Evolutionary conservation across 441 rosid species (phyloP), one percentile per base, ranked within the genome.

Genomic region (Pelargonium cotyledonis): DNA sequence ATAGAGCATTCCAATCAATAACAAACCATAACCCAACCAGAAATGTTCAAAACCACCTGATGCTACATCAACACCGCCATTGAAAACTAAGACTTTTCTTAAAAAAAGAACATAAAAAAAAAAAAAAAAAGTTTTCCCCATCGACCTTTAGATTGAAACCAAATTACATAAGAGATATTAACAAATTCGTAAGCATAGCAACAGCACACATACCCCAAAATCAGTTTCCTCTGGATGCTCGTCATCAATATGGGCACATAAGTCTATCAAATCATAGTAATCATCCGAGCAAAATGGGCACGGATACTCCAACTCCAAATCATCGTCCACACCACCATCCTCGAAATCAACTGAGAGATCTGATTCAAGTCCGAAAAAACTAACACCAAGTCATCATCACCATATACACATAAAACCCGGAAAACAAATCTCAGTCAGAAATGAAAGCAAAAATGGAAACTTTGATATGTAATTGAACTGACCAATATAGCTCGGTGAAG

Each of bases 261-360:
- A 77, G 68, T 83, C 89, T 67, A 85, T 46, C 23, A 85, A 77
- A 71, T 88, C 92, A 67, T 58, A 58, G 29, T 78, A 84, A 68
- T 83, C 86, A 73, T 84, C 89, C 0, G 84, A 71, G 76, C 92
- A 88, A 74, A 81, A 83, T 23, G 88, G 90, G 68, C 88, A 85
- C 0, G 77, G 77, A 49, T 83, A 88, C 16, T 88, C 87, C 71
- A 75, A 76, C 62, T 67, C 77, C 63, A 84, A 41, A 43, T 83
- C 86, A 8, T 83, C 92, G 3, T 83, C 85, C 55, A 73, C 90
- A 58, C 79, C 86, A 44, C 75, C 74, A 57, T 88, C 92, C 55
- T 73, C 88, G 40, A 78, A 81, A 75, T 85, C 93, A 51, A 79
- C 44, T 65, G 80, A 79, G 70, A 75, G 19, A 76, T 85, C 93